Base-by-base conservation (phyloP, 208 protist species). In the Leishmania martiniquensis region DNA sequence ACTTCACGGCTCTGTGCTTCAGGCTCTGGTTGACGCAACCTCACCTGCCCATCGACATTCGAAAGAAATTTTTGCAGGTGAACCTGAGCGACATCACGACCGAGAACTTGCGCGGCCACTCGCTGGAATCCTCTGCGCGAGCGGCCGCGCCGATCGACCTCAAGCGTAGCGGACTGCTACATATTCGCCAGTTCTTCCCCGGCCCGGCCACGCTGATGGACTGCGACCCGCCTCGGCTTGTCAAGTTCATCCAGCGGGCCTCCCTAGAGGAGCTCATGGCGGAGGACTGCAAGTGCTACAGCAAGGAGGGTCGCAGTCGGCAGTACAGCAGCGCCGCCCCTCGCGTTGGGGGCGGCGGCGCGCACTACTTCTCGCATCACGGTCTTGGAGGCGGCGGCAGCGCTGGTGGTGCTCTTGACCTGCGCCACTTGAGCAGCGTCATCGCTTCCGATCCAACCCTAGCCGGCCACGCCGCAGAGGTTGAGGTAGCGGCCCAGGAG, bases 161-260 rank as follows among this genome's bases (percentile, higher is more conserved):
- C 78, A 94, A 96, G 84, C 93, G 93, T 69, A 97, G 93, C 77
- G 93, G 93, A 0, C 73, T 97, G 25, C 87, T 97, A 62, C 93
- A 97, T 81, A 97, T 97, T 71, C 88, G 93, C n/a, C 92, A 97
- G 84, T 96, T 92, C 80, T 91, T 97, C 52, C 93, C 93, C 0
- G 93, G 93, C 9, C 93, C 93, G 0, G 91, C 88, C 34, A 94
- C 93, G 44, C 78, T 97, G 70, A 78, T 97, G 49, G 93, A 97
- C 86, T 97, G 93, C 82, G 89, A 93, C 68, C 93, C 93, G 15
- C 87, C 87, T 15, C 85, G 87, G 44, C 88, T 97, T 4, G 91
- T 97, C 45, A 95, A 95, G 80, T 97, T 91, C 47, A 85, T 97
- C 17, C 91, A 96, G 82, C 91, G 93, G 0, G 79, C 93, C 39